A percentile compares a stretch with the other conserved stretches of the same genome.
Conservation (phyloP, 2,329 filamentous ascomycete genomes). For the Cercospora janseana region DNA sequence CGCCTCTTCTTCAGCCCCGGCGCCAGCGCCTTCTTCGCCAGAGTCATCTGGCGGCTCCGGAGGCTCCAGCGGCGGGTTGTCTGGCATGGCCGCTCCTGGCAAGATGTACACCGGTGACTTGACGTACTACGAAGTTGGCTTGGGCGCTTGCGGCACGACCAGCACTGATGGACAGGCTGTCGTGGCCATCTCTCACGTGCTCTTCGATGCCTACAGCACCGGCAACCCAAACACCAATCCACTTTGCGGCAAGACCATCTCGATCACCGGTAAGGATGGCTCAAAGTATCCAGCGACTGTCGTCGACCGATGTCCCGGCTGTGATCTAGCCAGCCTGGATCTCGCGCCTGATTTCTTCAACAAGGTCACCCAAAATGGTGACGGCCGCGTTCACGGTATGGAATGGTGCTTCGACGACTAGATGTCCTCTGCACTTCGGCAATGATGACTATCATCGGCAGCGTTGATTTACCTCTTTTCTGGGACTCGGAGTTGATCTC, state of each 20-base stretch:
- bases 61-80: constrained; percentile 12
- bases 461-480: constrained; percentile 1
- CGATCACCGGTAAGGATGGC: constrained; percentile 58
- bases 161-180: constrained; percentile 59
- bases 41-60: constrained; percentile 10
- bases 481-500: constrained; percentile 14
- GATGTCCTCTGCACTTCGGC: background rate
- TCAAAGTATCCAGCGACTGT: constrained; percentile 59
- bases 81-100: constrained; percentile 36
- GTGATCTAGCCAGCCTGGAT: constrained; percentile 57
- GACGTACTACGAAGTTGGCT: constrained; percentile 70
- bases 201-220: constrained; percentile 57
- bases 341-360: constrained; percentile 50
- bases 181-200: constrained; percentile 63
- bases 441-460: background rate
- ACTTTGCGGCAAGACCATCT: constrained; percentile 67
- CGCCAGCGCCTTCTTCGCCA: constrained; percentile 14
- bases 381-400: constrained; percentile 45
- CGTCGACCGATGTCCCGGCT: constrained; percentile 75
- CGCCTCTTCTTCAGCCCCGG: constrained; percentile 21
- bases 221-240: constrained; percentile 62
- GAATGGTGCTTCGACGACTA: constrained; percentile 43
- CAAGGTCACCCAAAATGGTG: constrained; percentile 33
- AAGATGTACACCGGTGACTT: constrained; percentile 59
- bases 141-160: constrained; percentile 66